Evolutionary conservation across 768 basidiomycete species (phyloP), one percentile per base, ranked within the genome.

Genomic region (Kwoniella europaea): DNA sequence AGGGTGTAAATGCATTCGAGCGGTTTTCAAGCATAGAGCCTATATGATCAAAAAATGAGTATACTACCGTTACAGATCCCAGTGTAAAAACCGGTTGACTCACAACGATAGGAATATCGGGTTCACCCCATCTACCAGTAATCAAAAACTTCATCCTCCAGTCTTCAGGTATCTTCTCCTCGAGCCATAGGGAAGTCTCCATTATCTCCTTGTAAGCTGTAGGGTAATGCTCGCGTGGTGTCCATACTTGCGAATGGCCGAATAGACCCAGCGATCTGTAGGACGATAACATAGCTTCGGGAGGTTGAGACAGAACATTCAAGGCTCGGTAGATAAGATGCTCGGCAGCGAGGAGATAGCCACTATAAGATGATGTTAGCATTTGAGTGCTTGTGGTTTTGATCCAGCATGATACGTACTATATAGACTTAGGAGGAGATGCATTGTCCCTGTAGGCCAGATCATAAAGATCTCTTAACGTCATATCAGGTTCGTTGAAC

Each of bases 161-260:
- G 29, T 71, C 42, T 20, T 53, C 43, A 10, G 72, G 67, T 18
- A 76, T 62, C 10, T 57, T 60, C 10, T 41, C 22, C 20, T 71
- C 67, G 20, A 76, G 20, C 50, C 63, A 58, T 4, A 35, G 1
- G 1, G 61, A 46, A 1, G 64, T 60, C 10, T 59, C 61, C 62
- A 70, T 61, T n/a, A 76, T 69, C 56, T 76, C 75, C 15, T 60
- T 35, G 55, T 67, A 74, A 3, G 75, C 75, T 2, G n/a, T 9
- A 1, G 73, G 73, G 50, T 72, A 57, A 27, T 64, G 68, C 44
- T 60, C 46, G 22, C 67, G 67, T 4, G 55, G 53, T 24, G 53
- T 53, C 27, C 22, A 52, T 20, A 62, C 10, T 6, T 22, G 53
- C 16, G 6, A 4, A 24, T 4, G 20, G 15, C 18, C 27, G 12